Evolutionary conservation across 495 filamentous ascomycete genomes (phyloP), one percentile per base, ranked within the genome.

Genomic region (Talaromyces stipitatus): DNA sequence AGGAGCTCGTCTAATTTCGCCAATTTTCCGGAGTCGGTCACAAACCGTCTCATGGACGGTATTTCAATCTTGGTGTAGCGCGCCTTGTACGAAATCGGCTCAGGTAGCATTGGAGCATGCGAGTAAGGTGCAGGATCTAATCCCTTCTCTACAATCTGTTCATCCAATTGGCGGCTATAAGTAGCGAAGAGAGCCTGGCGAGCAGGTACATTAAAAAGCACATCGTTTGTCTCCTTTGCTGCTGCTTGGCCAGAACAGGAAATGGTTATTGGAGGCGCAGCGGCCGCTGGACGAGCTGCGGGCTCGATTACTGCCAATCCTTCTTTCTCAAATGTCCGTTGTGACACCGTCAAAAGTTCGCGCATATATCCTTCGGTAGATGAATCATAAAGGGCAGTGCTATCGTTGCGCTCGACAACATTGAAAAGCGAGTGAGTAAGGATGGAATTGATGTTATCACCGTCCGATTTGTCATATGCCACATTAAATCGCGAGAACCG

Each of bases 1-100:
- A 99, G 78, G 22, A 99, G 81, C 55, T 89, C 78, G 70, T 99
- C 94, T 24, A 99, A 79, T 63, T 91, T 91, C 30, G 90, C 90
- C 51, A 99, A 81, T 69, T 99, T 99, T 61, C 94, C 94, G 12
- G 91, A 96, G 66, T 97, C 94, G 4, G 92, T 97, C 53, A 99
- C 94, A 66, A 99, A 97, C 61, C 95, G 91, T 36, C 87, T 85
- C 94, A 99, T 99, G n/a, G 90, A 96, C 0, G 94, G 94, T 28
- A 97, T 91, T 60, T 86, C 82, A 63, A 99, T 95, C 64, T 90
- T 85, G 29, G 88, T 95, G 71, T 90, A 97, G 26, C 88, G 83
- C 54, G 81, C 78, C 71, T 92, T 92, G 62, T 85, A 78, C 22
- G 88, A 89, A 29, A 86, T 81, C 7, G 94, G 91, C 14, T 75